Evolutionary conservation across 2,329 filamentous ascomycete genomes (phyloP), one percentile per base, ranked within the genome.

Genomic region (Aspergillus ibericus): DNA sequence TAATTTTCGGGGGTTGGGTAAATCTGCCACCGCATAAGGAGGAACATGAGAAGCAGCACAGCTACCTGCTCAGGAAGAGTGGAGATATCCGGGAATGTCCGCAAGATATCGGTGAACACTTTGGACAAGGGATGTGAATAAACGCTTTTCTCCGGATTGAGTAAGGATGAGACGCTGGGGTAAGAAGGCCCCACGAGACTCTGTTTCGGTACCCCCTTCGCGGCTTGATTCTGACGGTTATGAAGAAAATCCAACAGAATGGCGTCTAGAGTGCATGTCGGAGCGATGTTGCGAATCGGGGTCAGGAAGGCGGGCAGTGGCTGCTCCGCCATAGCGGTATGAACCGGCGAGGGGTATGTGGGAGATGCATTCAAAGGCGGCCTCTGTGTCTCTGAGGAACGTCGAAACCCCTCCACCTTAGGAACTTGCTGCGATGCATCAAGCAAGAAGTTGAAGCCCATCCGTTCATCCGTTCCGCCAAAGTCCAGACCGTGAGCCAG

Each of bases 21-120:
- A 57, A 96, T 89, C 71, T 91, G 87, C 91, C 92, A 96, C 42
- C 88, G 85, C 88, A 95, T 91, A 63, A 92, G 72, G 32, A 93
- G 82, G 75, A 96, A 96, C 90, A 96, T 96, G 70, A 89, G 80
- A 72, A 93, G 96, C 7, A 96, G 81, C 6, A 91, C 86, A 8
- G 89, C 92, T 0, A 96, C 86, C 67, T 90, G 88, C 75, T 96
- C 92, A 0, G 92, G 92, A 0, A 96, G 81, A n/a, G 82, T 83
- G 4, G 83, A 85, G 29, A 96, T 86, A 66, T 90, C 88, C 0
- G 92, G 91, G 66, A 96, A 96, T n/a, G 89, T 91, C 63, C 85
- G 82, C 10, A 96, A 80, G 59, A 96, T 92, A 72, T 96, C 91
- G 42, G 90, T 93, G 70, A 96, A 91, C 13, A 96, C 84, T 64